Percentiles rank a stretch among this genome's conserved stretches.
Evolutionary conservation across 306 rosid species (phyloP).

Genomic region (Malus orientalis): DNA sequence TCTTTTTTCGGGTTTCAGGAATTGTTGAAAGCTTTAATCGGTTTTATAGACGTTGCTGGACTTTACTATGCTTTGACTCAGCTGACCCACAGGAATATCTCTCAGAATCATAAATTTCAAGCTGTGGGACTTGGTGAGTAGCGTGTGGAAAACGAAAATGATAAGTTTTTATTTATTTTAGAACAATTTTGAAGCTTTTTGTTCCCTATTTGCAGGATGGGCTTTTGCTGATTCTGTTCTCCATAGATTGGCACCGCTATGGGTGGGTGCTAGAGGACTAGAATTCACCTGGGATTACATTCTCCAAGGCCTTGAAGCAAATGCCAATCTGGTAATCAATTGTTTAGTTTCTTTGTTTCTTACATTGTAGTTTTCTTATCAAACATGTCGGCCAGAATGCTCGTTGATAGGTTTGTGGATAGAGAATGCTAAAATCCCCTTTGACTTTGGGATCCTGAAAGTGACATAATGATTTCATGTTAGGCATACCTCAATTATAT

Average conservation of each 20-base stretch:
- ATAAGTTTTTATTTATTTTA: background rate
- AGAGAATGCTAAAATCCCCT: background rate
- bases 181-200: background rate
- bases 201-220: constrained; percentile 65
- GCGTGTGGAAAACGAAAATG: background rate
- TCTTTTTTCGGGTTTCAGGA: constrained; percentile 42
- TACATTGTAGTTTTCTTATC: background rate
- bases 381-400: background rate
- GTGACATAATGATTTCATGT: background rate
- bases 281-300: constrained; percentile 98
- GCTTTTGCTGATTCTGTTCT: constrained; percentile 97
- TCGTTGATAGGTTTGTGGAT: background rate
- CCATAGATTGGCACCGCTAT: constrained; percentile 94
- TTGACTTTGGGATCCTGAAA: background rate
- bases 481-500: background rate
- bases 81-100: constrained; percentile 91
- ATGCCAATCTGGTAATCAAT: constrained; percentile 78
- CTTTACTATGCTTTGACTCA: constrained; percentile 97
- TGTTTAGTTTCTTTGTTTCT: background rate
- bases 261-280: constrained; percentile 99
- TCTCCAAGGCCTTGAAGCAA: constrained; percentile 92
- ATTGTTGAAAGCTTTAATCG: constrained; percentile 88
- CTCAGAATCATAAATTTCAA: constrained; percentile 96
- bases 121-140: constrained; percentile 98
- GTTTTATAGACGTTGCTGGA: constrained; percentile 95